Evolutionary conservation across 768 basidiomycete genomes (phyloP).

Genomic region (Phlebiopsis flavidoalba): DNA sequence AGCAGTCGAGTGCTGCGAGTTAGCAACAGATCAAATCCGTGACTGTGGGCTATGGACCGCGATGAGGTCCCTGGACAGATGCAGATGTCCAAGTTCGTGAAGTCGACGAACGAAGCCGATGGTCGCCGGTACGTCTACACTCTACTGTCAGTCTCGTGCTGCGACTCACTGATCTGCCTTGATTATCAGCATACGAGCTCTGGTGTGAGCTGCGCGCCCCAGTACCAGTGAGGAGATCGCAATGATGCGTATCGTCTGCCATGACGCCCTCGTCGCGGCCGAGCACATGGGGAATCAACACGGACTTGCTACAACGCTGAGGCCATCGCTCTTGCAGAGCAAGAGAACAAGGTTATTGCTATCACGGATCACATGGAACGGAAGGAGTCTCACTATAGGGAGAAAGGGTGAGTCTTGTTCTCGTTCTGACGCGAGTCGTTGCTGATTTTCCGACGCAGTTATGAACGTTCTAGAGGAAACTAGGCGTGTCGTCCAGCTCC

Average conservation of each 20-base stretch:
- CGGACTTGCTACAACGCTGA: constrained; percentile 37
- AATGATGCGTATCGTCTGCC: constrained; percentile 51
- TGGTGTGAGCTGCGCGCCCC: constrained; percentile 48
- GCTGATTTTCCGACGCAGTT: constrained; percentile 21
- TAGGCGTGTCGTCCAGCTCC: constrained; percentile 36
- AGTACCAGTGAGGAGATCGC: constrained; percentile 60
- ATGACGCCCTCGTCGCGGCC: constrained; percentile 41
- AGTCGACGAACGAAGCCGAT: constrained; percentile 37
- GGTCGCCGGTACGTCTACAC: constrained; percentile 27
- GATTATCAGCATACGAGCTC: constrained; percentile 49
- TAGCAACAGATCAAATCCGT: constrained; percentile 62
- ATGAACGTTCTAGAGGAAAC: constrained; percentile 39
- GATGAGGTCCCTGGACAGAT: constrained; percentile 36
- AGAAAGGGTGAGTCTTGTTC: constrained; percentile 29
- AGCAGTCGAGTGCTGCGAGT: constrained; percentile 40
- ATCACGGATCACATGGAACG: constrained; percentile 36
- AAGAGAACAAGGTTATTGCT: constrained; percentile 34
- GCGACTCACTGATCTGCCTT: constrained; percentile 21
- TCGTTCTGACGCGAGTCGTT: not conserved
- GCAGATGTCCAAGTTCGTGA: constrained; percentile 48
- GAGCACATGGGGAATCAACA: constrained; percentile 33
- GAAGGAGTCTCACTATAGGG: constrained; percentile 36
- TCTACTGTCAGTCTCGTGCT: constrained; percentile 24
- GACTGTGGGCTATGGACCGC: constrained; percentile 66
- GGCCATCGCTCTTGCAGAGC: constrained; percentile 34